Evolutionary conservation across 1,284 basidiomycete genomes (phyloP).

Genomic region (Boletus semigastroideus): DNA sequence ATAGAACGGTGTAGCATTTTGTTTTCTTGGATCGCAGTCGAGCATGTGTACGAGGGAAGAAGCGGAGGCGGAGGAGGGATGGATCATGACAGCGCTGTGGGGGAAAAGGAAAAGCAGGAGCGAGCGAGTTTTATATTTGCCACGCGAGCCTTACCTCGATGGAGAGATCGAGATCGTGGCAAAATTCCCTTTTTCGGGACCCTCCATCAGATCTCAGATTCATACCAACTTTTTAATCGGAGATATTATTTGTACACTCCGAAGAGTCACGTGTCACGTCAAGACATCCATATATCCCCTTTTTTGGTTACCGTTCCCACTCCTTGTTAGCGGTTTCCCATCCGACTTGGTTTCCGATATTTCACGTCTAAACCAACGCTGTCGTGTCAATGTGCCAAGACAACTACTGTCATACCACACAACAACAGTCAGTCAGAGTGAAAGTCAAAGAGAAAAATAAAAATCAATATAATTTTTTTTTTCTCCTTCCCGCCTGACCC

Average conservation of each 20-base stretch:
- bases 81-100: slow-evolving; percentile 25
- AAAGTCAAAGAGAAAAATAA: neutral
- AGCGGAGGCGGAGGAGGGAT: slow-evolving; percentile 31
- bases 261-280: slow-evolving; percentile 18
- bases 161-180: slow-evolving; percentile 16
- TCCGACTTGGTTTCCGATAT: neutral
- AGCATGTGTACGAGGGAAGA: slow-evolving; percentile 29
- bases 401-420: neutral
- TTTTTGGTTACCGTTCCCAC: slow-evolving; percentile 21
- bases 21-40: slow-evolving; percentile 35
- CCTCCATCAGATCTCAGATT: slow-evolving; percentile 28
- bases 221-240: slow-evolving; percentile 1
- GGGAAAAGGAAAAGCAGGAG: too few species aligned
- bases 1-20: slow-evolving; percentile 44
- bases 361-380: slow-evolving; percentile 1
- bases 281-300: slow-evolving; percentile 24
- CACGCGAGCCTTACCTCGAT: slow-evolving; percentile 30
- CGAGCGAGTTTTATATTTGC: slow-evolving; percentile 15
- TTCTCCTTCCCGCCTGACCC: neutral
- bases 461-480: neutral
- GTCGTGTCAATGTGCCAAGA: neutral
- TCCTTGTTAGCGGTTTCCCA: slow-evolving; percentile 14
- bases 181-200: slow-evolving; percentile 5
- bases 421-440: neutral
- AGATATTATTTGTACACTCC: neutral